Base-by-base conservation (phyloP, 306 rosid species). In the Medicago lupulina region DNA sequence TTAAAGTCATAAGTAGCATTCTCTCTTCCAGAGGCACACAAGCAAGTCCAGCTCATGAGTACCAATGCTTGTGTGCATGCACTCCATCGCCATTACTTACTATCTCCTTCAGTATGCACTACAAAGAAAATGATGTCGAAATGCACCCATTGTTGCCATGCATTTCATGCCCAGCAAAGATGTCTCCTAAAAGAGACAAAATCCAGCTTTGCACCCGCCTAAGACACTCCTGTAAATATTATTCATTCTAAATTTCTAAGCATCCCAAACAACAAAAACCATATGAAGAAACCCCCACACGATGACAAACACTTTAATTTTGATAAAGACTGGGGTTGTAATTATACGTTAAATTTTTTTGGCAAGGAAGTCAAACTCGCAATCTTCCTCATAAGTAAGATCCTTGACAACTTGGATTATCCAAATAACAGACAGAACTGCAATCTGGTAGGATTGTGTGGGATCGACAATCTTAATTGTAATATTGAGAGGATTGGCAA, bases 281-380 rank as follows among this genome's bases (percentile, higher is more conserved):
- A 74, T 17, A 60, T 2, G 5, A 76, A 74, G 46, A 66, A 66
- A 76, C 8, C 38, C 44, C 34, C 49, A 21, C 19, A 60, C 21
- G 49, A 25, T 16, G 60, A 61, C 61, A 60, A 58, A 74, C 58
- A 74, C 53, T 43, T 68, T 14, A 34, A 68, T 25, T 67, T 67
- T 34, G 38, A 4, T 7, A 34, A 34, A 34, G 7, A 34, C 1
- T 34, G 38, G 38, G 38, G 38, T 34, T 34, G 1, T 34, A 4
- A 34, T 34, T 34, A 34, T 34, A 34, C 7, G 38, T 5, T 34
- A 34, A 1, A 34, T 5, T 34, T 34, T 5, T 34, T 34, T 34
- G 38, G 38, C 38, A 34, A 34, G 38, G 38, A 5, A 34, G 38
- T 34, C 38, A 34, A 34, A 34, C 38, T 34, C 38, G 1, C 1